These are phyloP conservation scores for Ceratocystis alfenasii DNA, from an alignment of 2,329 filamentous ascomycete genomes.

Conservation along the genomic window DNA sequence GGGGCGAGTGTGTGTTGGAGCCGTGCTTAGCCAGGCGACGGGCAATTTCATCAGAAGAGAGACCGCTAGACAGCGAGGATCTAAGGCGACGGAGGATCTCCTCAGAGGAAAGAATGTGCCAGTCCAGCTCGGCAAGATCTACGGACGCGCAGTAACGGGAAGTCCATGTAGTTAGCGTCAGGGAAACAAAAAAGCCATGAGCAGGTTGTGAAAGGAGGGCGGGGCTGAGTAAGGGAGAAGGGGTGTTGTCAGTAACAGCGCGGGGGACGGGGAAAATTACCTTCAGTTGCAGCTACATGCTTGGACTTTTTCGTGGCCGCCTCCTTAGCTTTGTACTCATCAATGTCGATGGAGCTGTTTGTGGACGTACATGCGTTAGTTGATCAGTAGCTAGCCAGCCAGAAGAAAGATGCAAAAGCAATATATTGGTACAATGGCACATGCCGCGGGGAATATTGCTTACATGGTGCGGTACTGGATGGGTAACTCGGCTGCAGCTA, in stretches of 20 bases:
- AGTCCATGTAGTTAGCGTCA: background rate
- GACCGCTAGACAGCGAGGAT: constrained; percentile 44
- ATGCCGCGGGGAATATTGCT: constrained; percentile 24
- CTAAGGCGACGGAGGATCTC: constrained; percentile 50
- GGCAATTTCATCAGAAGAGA: constrained; percentile 47
- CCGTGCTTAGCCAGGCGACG: constrained; percentile 49
- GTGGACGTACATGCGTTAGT: background rate
- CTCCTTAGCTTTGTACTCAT: constrained; percentile 40
- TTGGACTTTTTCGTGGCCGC: constrained; percentile 25
- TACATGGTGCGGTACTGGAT: constrained; percentile 45
- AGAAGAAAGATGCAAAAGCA: too few species aligned
- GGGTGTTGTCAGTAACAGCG: background rate
- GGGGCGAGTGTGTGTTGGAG: constrained; percentile 53
- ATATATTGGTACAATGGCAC: background rate
- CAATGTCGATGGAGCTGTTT: constrained; percentile 42
- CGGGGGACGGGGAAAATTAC: background rate
- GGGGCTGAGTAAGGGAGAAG: background rate
- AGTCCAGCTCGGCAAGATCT: constrained; percentile 54
- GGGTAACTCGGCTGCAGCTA: constrained; percentile 30
- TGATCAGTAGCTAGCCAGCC: background rate
- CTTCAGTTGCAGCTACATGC: constrained; percentile 10
- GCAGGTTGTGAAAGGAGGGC: background rate
- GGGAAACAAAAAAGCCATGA: background rate
- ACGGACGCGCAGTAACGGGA: background rate
- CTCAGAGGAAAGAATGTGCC: constrained; percentile 49